Base-by-base conservation (phyloP, 352 stramenopile genomes). In the Globisporangium rhizosaccharum region DNA sequence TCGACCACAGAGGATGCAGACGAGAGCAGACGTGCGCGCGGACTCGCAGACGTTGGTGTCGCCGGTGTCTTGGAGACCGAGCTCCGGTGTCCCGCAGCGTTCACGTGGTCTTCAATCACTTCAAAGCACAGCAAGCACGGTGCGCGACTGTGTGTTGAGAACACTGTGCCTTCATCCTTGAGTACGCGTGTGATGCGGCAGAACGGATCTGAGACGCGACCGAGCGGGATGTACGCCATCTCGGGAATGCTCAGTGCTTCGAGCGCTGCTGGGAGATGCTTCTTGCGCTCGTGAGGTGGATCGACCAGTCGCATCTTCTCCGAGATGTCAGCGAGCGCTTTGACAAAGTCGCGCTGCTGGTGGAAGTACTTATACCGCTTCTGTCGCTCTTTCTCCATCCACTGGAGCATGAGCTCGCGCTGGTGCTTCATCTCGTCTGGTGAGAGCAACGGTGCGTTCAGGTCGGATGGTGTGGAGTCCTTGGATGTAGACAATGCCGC, bases 311-410 rank as follows among this genome's bases (percentile, higher is more conserved):
- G 80, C 80, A 92, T 90, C 17, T 71, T 65, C 57, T 92, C 83
- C 0, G 83, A 90, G 28, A 92, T 90, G 41, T 86, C 83, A 14
- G 76, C 64, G 15, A 92, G 66, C 33, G 69, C 68, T 48, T 82
- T 81, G 17, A 92, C 70, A 46, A 92, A 92, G 55, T 90, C 79
- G 12, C 82, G 79, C 53, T 92, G 76, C 25, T 90, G 62, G 54
- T 92, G 82, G 54, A 91, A 91, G 46, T 88, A 90, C 49, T 81
- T 87, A 75, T 89, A 90, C 30, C 78, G 72, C 64, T 92, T 90
- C 53, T 78, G 74, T 25, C 80, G 76, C 54, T 92, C 82, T 36
- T 76, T 86, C 50, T 90, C 78, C 68, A 92, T 89, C 82, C 80
- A 90, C 44, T 86, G 59, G 28, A 92, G 59, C 26, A 90, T 53